Evolutionary conservation across 176 grass and related monocot species (phyloP).

Genomic region (Elymus sibiricus): DNA sequence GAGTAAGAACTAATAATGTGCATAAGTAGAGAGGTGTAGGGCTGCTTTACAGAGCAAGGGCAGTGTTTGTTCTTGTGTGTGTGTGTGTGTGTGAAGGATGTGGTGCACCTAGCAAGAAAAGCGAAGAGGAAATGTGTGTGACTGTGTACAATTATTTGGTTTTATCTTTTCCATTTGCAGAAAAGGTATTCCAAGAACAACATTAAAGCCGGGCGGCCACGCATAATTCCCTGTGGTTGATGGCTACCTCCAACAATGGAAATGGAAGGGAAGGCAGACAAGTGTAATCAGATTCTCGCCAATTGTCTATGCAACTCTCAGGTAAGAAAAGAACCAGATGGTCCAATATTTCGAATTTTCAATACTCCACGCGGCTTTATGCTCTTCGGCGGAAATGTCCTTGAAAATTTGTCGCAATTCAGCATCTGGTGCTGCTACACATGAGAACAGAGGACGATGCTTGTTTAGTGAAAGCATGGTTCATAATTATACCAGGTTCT

Average conservation of each 20-base stretch:
- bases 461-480: conserved; percentile 19
- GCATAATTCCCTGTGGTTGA: conserved; percentile 41
- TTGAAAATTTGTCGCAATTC: conserved; percentile 12
- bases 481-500: not conserved
- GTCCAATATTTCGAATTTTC: conserved; percentile 29
- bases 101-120: conserved; percentile 26
- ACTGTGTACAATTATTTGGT: conserved; percentile 27
- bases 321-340: conserved; percentile 33
- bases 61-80: not conserved
- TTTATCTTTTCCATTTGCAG: conserved; percentile 54
- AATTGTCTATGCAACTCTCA: conserved; percentile 39
- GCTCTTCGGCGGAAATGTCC: conserved; percentile 7
- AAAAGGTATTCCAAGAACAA: conserved; percentile 42
- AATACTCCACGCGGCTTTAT: conserved; percentile 26
- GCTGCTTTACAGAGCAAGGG: conserved; percentile 30
- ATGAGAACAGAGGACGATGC: not conserved
- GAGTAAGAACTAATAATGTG: conserved; percentile 17
- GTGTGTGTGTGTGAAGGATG: not conserved
- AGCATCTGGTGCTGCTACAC: not conserved
- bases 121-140: conserved; percentile 18
- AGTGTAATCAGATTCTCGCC: conserved; percentile 50
- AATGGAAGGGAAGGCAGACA: conserved; percentile 37
- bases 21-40: conserved; percentile 8
- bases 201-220: conserved; percentile 36
- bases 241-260: conserved; percentile 45